Evolutionary conservation across 2,329 filamentous ascomycete species (phyloP), one percentile per base, ranked within the genome.

Genomic region (Colletotrichum sp.): DNA sequence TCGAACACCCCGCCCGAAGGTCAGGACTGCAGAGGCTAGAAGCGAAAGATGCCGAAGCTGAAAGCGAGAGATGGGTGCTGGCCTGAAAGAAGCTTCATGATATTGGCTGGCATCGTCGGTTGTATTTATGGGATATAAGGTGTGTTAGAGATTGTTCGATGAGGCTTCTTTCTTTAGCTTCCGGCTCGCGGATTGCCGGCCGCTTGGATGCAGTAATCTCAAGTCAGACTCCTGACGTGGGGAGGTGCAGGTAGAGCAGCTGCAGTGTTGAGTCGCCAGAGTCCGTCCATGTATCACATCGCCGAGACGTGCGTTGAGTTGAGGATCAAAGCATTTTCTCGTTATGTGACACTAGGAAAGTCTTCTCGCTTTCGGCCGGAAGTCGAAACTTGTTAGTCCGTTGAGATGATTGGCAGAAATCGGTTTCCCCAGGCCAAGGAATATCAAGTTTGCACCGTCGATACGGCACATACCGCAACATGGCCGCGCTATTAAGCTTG

Each of bases 201-300:
- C 74, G 74, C 74, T 76, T 74, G 71, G 74, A 76, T 64, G 44
- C 65, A 21, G 9, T 24, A 36, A 76, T 74, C 74, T 60, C 74
- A 60, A 69, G 26, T 60, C 49, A 55, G 71, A 32, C 21, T 76
- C 49, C 63, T 65, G 64, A 60, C 28, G 60, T 66, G 49, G 30
- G 64, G 28, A 65, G 18, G 36, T 52, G 64, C 36, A 52, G 36
- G 26, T 60, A 59, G 49, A 55, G 57, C n/a, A 63, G 32, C 70
- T 76, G 71, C 65, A 62, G 9, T 28, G 32, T 69, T 55, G 62
- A 67, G 59, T 76, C 74, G 57, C 28, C 32, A 44, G 49, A 76
- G 74, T 76, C 74, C 65, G 74, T 74, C 74, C 74, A 74, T 74
- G 70, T 74, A 74, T 74, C 74, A 76, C 44, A 65, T 74, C 34